Base-by-base conservation (phyloP, 495 filamentous ascomycete species). In the Penicillium macrosclerotiorum region DNA sequence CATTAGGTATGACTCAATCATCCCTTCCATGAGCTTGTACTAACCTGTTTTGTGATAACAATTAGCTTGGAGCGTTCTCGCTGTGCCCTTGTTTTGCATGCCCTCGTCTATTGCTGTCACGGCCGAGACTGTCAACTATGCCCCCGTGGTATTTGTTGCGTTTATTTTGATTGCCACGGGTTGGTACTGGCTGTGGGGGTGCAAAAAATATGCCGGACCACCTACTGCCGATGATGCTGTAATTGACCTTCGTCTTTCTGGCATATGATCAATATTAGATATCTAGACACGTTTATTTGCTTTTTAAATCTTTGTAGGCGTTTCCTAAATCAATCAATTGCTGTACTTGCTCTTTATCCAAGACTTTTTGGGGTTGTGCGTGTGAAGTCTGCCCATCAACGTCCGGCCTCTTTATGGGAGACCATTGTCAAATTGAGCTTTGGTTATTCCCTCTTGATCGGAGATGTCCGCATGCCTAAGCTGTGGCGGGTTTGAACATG, bases 141-240 rank as follows among this genome's bases (percentile, higher is more conserved):
- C 78, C 20, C 67, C 60, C 2, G 77, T 79, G 12, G 77, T 81
- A 14, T 82, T 83, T 55, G 69, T 73, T 19, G 73, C 68, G 0
- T 77, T 78, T 45, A 69, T 71, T n/a, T 27, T 65, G 19, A 69
- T 81, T 44, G 62, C 67, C 17, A 62, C 69, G 5, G 63, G 67
- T 2, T 85, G 81, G 80, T 85, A 86, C 65, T 73, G 77, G 39
- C 66, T 71, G 12, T 77, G 81, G 69, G 82, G 83, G 8, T 72
- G 47, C 8, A 32, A 52, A 26, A 61, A 61, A 24, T 61, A 61
- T 29, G 37, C 44, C 30, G 55, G 51, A 2, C 58, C 58, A 18
- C 58, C 56, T n/a, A 47, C 49, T 8, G 17, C 44, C 16, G 49
- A 53, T 13, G 53, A 50, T 19, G 52, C 46, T 8, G 42, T 46